Conservation (phyloP, 73 alveolate species). For the Tetrahymena thermophila region DNA sequence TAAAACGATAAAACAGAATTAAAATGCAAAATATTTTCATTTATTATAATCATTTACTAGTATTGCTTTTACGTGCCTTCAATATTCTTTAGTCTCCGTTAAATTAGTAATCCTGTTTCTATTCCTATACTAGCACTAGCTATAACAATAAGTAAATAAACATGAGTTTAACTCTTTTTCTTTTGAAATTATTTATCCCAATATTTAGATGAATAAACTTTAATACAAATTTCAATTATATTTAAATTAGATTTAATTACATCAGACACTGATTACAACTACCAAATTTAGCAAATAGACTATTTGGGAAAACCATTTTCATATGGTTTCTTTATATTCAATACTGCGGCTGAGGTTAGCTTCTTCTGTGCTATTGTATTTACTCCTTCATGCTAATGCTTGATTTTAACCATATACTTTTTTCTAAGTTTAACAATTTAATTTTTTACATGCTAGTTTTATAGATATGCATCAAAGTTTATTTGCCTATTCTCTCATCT, state of each 20-base stretch:
- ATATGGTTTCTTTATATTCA: too few species aligned
- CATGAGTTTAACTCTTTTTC: too few species aligned
- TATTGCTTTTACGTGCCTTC: background rate
- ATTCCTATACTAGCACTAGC: background rate
- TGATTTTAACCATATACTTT: background rate
- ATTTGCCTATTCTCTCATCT: background rate
- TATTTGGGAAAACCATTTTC: background rate
- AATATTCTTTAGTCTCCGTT: background rate
- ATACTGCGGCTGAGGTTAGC: background rate
- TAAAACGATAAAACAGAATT: background rate
- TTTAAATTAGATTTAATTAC: background rate
- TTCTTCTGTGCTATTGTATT: background rate
- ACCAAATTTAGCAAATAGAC: background rate
- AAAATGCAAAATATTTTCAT: background rate
- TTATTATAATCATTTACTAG: background rate
- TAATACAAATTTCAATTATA: too few species aligned
- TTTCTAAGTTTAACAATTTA: too few species aligned
- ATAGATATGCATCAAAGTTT: background rate
- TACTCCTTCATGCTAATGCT: background rate
- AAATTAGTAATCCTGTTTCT: background rate
- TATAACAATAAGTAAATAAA: background rate
- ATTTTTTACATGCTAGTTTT: background rate
- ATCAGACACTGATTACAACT: background rate
- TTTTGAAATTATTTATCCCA: too few species aligned
- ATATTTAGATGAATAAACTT: too few species aligned